phyloP scores from a whole-genome alignment of 352 stramenopile species.

The Globisporangium nagaii region DNA sequence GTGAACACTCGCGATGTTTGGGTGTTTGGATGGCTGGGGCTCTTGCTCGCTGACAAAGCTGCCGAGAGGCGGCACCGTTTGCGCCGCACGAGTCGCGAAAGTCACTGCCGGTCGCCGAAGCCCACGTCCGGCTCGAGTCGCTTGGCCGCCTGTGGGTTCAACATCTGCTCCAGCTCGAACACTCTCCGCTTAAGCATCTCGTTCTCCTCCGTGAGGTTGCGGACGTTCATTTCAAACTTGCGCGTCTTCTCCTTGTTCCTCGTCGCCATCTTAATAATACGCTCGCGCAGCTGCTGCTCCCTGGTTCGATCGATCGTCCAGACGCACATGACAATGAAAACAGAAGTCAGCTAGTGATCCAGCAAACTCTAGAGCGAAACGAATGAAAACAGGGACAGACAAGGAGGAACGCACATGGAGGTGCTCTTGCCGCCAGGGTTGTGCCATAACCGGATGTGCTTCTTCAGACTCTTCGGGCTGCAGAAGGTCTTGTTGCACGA shows the following conservation, averaged over 20 bases:
- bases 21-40: too few species aligned
- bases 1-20: too few species aligned
- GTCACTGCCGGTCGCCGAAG: too few species aligned
- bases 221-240: slow-evolving; percentile 75
- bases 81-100: too few species aligned
- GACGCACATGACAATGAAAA: background rate
- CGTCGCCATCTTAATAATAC: slow-evolving; percentile 84
- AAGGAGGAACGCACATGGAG: slow-evolving; percentile 40
- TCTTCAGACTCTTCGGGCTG: slow-evolving; percentile 81
- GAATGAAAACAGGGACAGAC: background rate
- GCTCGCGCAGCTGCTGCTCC: slow-evolving; percentile 77
- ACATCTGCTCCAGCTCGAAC: slow-evolving; percentile 52
- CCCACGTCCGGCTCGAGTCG: slow-evolving; percentile 9
- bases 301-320: background rate
- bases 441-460: slow-evolving; percentile 79
- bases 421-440: slow-evolving; percentile 79
- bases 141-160: slow-evolving; percentile 6
- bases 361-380: background rate
- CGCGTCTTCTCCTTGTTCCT: slow-evolving; percentile 80
- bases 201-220: slow-evolving; percentile 76
- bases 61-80: too few species aligned
- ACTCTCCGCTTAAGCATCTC: slow-evolving; percentile 62
- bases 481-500: slow-evolving; percentile 82
- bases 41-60: too few species aligned
- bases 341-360: background rate